Evolutionary conservation across 140 eudicot genomes (phyloP).

Genomic region (Senecio squalidus): DNA sequence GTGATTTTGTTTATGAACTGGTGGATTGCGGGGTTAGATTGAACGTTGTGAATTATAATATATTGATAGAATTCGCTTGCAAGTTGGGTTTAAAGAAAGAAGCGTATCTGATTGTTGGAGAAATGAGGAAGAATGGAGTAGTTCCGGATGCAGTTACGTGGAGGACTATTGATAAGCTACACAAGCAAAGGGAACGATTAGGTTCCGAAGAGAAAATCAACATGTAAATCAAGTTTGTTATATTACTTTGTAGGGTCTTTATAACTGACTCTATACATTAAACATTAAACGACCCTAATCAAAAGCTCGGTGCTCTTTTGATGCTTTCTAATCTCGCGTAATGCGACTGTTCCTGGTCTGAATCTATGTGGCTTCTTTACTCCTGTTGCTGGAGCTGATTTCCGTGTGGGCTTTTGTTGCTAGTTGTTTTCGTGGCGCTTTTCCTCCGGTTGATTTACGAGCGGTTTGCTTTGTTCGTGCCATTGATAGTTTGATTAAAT

Average conservation of each 20-base stretch:
- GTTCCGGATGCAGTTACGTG: slow-evolving; percentile 81
- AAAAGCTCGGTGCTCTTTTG: too few species aligned
- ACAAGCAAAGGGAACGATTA: slow-evolving; percentile 27
- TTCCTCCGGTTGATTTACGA: too few species aligned
- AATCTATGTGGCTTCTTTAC: too few species aligned
- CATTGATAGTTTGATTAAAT: not conserved
- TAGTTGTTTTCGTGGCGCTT: too few species aligned
- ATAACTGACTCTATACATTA: too few species aligned
- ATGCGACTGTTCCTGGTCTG: too few species aligned
- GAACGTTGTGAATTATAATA: slow-evolving; percentile 67
- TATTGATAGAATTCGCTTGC: slow-evolving; percentile 66
- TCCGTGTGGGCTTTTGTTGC: too few species aligned
- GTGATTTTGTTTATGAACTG: slow-evolving; percentile 74
- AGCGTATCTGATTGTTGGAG: slow-evolving; percentile 79
- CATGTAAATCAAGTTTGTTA: not conserved
- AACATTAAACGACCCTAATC: too few species aligned
- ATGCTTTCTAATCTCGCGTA: too few species aligned
- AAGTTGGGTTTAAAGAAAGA: slow-evolving; percentile 67
- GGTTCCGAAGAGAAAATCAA: slow-evolving; percentile 10
- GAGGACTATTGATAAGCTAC: slow-evolving; percentile 82
- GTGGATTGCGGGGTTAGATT: slow-evolving; percentile 68
- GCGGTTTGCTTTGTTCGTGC: too few species aligned
- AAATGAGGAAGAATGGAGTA: slow-evolving; percentile 81
- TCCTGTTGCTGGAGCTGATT: too few species aligned
- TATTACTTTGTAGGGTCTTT: not conserved